These are phyloP conservation scores for Hura crepitans DNA, from an alignment of 441 rosid species.

Conservation along the genomic window DNA sequence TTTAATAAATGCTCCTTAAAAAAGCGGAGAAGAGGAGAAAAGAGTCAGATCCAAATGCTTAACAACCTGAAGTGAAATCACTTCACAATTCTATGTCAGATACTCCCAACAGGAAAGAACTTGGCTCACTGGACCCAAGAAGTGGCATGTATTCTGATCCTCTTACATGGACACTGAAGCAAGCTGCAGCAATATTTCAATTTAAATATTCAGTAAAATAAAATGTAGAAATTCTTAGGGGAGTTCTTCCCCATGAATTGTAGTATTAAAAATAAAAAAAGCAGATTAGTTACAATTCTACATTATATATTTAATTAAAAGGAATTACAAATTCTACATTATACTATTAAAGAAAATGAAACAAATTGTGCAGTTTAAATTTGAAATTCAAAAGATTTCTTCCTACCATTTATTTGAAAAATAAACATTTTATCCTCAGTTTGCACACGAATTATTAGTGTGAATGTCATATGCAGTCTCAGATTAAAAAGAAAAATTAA, in stretches of 20 bases:
- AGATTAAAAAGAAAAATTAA: neutral
- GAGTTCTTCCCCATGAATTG: neutral
- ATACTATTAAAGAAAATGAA: neutral
- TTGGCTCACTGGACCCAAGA: conserved; percentile 56
- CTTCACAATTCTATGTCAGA: conserved; percentile 49
- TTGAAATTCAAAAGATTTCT: neutral
- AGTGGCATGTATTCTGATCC: conserved; percentile 71
- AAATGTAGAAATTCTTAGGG: neutral
- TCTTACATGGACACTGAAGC: conserved; percentile 80
- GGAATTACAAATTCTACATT: neutral
- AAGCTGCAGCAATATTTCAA: conserved; percentile 46
- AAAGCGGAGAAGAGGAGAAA: neutral
- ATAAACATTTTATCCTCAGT: neutral
- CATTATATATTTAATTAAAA: neutral
- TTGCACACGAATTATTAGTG: neutral
- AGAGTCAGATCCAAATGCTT: too few relatives aligned
- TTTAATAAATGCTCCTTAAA: too few relatives aligned
- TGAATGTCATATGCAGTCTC: neutral
- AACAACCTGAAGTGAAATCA: conserved; percentile 15
- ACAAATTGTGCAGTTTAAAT: too few relatives aligned
- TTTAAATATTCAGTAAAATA: conserved; percentile 16
- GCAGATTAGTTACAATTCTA: neutral
- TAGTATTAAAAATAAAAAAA: neutral
- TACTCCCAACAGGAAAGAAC: conserved; percentile 43
- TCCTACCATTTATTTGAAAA: neutral